Percentiles rank a stretch among this genome's conserved stretches.
These are phyloP conservation scores for Fusarium proliferatum DNA, from an alignment of 2,329 filamentous ascomycete genomes.

Conservation along the genomic window DNA sequence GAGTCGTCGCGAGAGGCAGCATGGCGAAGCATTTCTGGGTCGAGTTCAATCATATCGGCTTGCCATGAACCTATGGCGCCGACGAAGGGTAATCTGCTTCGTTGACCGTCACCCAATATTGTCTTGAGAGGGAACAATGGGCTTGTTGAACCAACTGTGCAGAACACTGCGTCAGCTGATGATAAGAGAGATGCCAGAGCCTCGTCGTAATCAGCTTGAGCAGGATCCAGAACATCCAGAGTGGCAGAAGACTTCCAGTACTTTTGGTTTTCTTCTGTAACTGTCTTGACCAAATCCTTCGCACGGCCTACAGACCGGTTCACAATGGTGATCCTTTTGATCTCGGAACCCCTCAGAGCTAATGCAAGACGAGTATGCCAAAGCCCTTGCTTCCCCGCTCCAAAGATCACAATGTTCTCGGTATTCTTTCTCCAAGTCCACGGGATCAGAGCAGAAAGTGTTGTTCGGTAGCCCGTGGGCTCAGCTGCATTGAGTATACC, in stretches of 20 bases:
- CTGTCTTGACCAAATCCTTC: slow-evolving; percentile 2
- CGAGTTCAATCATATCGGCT: slow-evolving; percentile 74
- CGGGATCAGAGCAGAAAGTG: slow-evolving; percentile 71
- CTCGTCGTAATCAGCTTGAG: slow-evolving; percentile 7
- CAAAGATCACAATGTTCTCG: slow-evolving; percentile 72
- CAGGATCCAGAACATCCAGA: slow-evolving; percentile 14
- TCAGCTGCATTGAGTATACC: slow-evolving; percentile 74
- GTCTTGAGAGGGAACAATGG: slow-evolving; percentile 16
- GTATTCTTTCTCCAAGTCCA: slow-evolving; percentile 55
- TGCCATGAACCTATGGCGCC: slow-evolving; percentile 65
- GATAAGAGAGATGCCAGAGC: not conserved
- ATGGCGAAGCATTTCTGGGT: slow-evolving; percentile 66
- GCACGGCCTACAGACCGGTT: slow-evolving; percentile 41
- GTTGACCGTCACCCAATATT: not conserved
- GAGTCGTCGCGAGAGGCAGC: slow-evolving; percentile 6
- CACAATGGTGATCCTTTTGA: slow-evolving; percentile 45
- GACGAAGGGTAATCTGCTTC: slow-evolving; percentile 50
- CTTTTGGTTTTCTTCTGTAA: slow-evolving; percentile 23
- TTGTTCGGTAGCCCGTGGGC: slow-evolving; percentile 75
- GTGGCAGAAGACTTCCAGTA: slow-evolving; percentile 26
- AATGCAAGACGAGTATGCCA: slow-evolving; percentile 77
- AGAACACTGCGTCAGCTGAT: slow-evolving; percentile 29
- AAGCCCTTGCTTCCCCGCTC: slow-evolving; percentile 76
- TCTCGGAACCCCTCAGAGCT: slow-evolving; percentile 54
- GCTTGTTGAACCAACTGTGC: slow-evolving; percentile 34